phyloP scores from a whole-genome alignment of 2,329 filamentous ascomycete genomes.

The Microdochium bolleyi region DNA sequence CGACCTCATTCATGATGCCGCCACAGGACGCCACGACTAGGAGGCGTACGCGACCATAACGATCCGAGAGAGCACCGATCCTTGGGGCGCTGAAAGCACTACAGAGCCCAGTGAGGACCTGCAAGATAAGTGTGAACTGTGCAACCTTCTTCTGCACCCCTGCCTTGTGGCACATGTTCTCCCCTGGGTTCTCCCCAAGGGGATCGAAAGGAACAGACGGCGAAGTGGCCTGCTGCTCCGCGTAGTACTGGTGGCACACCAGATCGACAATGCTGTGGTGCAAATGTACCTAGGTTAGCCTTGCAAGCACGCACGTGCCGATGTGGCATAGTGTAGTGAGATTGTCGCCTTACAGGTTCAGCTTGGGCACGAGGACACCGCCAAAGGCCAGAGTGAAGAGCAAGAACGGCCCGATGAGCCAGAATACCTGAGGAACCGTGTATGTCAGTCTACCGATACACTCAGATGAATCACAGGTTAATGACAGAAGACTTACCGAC shows the following conservation, averaged over 20 bases:
- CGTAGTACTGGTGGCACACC: constrained; percentile 76
- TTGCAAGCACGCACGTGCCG: not conserved
- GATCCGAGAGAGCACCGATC: constrained; percentile 78
- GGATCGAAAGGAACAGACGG: constrained; percentile 54
- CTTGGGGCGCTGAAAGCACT: constrained; percentile 78
- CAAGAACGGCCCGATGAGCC: constrained; percentile 74
- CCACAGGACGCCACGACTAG: constrained; percentile 68
- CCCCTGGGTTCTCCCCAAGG: constrained; percentile 59
- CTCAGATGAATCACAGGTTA: not conserved
- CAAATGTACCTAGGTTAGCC: constrained; percentile 1
- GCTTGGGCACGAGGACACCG: constrained; percentile 74
- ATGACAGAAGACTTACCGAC: constrained; percentile 37
- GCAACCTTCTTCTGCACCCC: constrained; percentile 72
- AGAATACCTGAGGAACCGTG: constrained; percentile 53
- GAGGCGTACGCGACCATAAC: constrained; percentile 70
- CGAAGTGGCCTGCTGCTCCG: constrained; percentile 52
- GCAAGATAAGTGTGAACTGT: constrained; percentile 70
- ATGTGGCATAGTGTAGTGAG: not conserved
- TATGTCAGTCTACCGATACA: constrained; percentile 6
- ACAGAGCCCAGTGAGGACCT: constrained; percentile 65
- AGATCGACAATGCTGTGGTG: constrained; percentile 60
- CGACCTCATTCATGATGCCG: constrained; percentile 64
- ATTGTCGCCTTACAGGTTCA: constrained; percentile 56
- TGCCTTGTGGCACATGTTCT: constrained; percentile 72
- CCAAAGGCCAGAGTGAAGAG: constrained; percentile 83